These are phyloP conservation scores for Leccinellum albellum DNA, from an alignment of 768 basidiomycete genomes.

Conservation along the genomic window DNA sequence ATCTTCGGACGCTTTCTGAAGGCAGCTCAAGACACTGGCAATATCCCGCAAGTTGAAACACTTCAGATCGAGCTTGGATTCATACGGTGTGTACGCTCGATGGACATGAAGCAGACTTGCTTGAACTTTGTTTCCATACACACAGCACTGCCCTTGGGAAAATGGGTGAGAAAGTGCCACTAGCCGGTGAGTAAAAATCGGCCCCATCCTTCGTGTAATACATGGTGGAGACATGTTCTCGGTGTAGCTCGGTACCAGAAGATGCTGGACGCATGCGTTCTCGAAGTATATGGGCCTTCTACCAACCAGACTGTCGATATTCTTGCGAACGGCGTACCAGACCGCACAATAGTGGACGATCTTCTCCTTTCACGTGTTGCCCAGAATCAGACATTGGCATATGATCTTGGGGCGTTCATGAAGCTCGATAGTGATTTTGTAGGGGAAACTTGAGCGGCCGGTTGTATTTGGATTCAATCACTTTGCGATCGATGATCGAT, in stretches of 20 bases:
- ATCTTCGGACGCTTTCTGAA: slow-evolving; percentile 65
- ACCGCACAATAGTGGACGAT: slow-evolving; percentile 7
- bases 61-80: slow-evolving; percentile 64
- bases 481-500: not conserved
- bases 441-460: slow-evolving; percentile 1
- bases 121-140: not conserved
- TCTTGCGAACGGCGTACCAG: slow-evolving; percentile 4
- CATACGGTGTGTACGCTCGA: slow-evolving; percentile 47
- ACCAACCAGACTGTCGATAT: not conserved
- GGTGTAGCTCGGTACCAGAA: slow-evolving; percentile 20
- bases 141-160: slow-evolving; percentile 54
- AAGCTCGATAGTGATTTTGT: slow-evolving; percentile 3
- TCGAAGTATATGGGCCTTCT: slow-evolving; percentile 6
- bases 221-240: not conserved
- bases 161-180: slow-evolving; percentile 63
- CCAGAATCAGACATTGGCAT: slow-evolving; percentile 4
- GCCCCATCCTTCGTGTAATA: not conserved
- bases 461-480: not conserved
- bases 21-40: slow-evolving; percentile 56
- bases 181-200: slow-evolving; percentile 43
- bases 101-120: not conserved
- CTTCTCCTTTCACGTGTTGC: slow-evolving; percentile 7
- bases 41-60: slow-evolving; percentile 53
- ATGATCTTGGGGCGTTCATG: slow-evolving; percentile 13
- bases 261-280: slow-evolving; percentile 20